phyloP scores from a whole-genome alignment of 1,139 yeast genomes.

The Protomyces macrosporus region DNA sequence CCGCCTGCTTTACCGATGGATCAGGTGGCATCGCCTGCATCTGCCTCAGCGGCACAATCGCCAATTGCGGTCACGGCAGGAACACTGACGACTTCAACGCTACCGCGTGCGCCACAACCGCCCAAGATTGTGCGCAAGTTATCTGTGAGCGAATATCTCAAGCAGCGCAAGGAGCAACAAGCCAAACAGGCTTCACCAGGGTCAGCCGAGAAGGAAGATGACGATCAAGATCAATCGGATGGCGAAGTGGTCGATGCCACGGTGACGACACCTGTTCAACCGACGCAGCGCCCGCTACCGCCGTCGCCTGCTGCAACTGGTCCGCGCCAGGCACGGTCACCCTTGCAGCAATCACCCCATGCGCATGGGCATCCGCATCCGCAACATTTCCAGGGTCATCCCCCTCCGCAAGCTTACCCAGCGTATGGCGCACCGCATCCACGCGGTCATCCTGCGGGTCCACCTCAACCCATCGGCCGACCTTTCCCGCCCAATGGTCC shows the following conservation, averaged over 20 bases:
- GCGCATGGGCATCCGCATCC: too few species aligned
- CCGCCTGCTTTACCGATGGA: conserved; percentile 11
- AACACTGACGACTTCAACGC: background rate
- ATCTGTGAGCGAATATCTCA: conserved; percentile 16
- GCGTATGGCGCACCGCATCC: too few species aligned
- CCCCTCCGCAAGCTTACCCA: too few species aligned
- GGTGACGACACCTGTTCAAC: too few species aligned
- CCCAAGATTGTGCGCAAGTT: conserved; percentile 19
- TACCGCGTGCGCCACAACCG: background rate
- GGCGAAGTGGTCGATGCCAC: background rate
- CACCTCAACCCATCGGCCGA: too few species aligned
- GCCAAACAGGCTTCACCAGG: background rate
- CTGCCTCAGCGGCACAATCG: background rate
- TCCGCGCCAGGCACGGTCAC: too few species aligned
- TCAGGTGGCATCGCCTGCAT: background rate
- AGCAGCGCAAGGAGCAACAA: conserved; percentile 12
- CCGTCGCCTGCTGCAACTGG: background rate
- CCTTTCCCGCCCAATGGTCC: too few species aligned
- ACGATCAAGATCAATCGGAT: background rate
- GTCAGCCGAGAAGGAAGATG: background rate
- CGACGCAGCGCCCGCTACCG: background rate
- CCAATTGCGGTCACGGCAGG: background rate
- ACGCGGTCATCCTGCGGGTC: too few species aligned
- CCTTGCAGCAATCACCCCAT: too few species aligned
- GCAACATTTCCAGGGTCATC: too few species aligned